These are phyloP conservation scores for Colletotrichum noveboracense DNA, from an alignment of 2,329 filamentous ascomycete genomes.

Conservation along the genomic window DNA sequence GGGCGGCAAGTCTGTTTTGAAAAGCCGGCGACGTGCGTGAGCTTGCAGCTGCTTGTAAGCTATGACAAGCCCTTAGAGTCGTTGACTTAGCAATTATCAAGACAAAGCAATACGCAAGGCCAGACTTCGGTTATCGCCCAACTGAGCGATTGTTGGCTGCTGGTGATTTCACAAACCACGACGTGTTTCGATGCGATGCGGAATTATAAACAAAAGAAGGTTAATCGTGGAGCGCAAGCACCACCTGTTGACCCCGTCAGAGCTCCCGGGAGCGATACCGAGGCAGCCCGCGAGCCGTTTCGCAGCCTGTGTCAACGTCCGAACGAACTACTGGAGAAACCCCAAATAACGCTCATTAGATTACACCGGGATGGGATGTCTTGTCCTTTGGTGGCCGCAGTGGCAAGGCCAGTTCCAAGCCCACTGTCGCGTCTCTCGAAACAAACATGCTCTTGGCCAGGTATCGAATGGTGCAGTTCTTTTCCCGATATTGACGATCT, in stretches of 20 bases:
- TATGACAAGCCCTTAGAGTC: neutral
- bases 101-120: neutral
- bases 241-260: neutral
- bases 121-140: neutral
- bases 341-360: neutral
- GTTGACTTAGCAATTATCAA: neutral
- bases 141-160: neutral
- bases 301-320: neutral
- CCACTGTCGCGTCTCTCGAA: neutral
- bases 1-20: neutral
- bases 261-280: neutral
- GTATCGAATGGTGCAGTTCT: neutral
- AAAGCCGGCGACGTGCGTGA: neutral
- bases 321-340: neutral
- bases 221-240: neutral
- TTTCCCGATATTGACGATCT: neutral
- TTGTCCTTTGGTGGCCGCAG: neutral
- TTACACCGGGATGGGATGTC: neutral
- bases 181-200: neutral
- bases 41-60: neutral
- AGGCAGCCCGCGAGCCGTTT: neutral
- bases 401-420: neutral
- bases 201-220: neutral
- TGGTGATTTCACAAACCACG: neutral
- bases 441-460: neutral